Percentiles rank a stretch among this genome's conserved stretches.
Conservation (phyloP, 2,329 filamentous ascomycete species). For the Phoma sp. region DNA sequence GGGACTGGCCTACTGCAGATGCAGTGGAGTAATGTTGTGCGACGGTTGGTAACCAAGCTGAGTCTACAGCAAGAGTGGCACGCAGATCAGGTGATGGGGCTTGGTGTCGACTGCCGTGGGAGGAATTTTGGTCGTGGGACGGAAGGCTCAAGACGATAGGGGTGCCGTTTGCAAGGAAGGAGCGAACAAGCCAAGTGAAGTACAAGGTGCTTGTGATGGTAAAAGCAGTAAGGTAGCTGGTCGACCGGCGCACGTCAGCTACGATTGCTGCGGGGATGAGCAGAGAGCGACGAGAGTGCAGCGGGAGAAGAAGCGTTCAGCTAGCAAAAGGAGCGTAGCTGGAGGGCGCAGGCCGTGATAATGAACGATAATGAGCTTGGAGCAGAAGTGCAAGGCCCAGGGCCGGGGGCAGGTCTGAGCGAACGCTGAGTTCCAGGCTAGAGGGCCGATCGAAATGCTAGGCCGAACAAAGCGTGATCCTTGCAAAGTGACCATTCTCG, state of each 20-base stretch:
- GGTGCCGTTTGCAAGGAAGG: conserved; percentile 18
- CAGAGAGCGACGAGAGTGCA: conserved; percentile 19
- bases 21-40: conserved; percentile 23
- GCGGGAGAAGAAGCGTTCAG: conserved; percentile 10
- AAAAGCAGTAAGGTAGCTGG: conserved; percentile 13
- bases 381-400: conserved; percentile 20
- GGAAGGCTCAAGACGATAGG: conserved; percentile 4
- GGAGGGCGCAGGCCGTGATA: conserved; percentile 21
- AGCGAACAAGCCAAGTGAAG: conserved; percentile 13
- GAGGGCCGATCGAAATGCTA: conserved; percentile 15
- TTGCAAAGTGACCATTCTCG: conserved; percentile 11
- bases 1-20: conserved; percentile 20
- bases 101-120: conserved; percentile 7
- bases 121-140: conserved; percentile 3
- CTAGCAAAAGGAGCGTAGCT: conserved; percentile 17
- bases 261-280: conserved; percentile 18
- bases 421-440: conserved; percentile 21
- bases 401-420: conserved; percentile 28
- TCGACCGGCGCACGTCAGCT: conserved; percentile 26
- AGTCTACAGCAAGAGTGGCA: conserved; percentile 23
- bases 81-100: conserved; percentile 17
- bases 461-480: background rate
- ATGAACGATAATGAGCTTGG: conserved; percentile 12
- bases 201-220: background rate
- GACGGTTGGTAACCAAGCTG: conserved; percentile 15